Percentiles rank a stretch among this genome's conserved stretches.
Conservation (phyloP, 306 rosid genomes). For the Fragaria ananassa region DNA sequence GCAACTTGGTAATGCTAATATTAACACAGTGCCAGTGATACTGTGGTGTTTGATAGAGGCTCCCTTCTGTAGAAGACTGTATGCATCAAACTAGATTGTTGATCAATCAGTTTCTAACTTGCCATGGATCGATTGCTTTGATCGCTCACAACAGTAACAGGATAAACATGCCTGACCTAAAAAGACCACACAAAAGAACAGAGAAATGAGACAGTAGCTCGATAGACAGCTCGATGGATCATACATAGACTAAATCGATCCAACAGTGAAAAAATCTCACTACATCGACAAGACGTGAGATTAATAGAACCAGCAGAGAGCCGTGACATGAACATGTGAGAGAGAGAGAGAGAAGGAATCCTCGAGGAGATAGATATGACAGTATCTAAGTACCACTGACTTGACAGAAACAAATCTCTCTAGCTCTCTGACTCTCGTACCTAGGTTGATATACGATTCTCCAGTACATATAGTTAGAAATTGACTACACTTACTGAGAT, state of each 20-base stretch:
- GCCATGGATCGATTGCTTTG: background rate
- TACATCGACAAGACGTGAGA: background rate
- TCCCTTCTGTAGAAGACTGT: too few species aligned
- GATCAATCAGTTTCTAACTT: background rate
- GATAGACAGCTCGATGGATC: background rate
- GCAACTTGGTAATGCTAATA: too few species aligned
- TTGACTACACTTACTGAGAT: background rate
- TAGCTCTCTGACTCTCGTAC: conserved; percentile 1
- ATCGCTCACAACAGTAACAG: background rate
- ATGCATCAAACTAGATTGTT: too few species aligned
- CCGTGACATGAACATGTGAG: background rate
- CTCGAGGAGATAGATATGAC: background rate
- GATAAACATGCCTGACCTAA: background rate
- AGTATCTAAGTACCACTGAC: background rate
- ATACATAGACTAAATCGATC: background rate
- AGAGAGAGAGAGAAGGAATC: background rate
- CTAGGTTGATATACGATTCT: background rate
- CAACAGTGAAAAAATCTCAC: background rate
- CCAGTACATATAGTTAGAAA: background rate
- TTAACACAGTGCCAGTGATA: too few species aligned
- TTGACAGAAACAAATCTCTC: conserved; percentile 4
- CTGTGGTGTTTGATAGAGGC: too few species aligned
- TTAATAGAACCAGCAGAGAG: background rate
- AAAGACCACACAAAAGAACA: background rate
- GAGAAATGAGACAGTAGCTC: background rate